Evolutionary conservation across 177 flowering plant genomes (phyloP), one percentile per base, ranked within the genome.

Genomic region (Vitis hybrid): DNA sequence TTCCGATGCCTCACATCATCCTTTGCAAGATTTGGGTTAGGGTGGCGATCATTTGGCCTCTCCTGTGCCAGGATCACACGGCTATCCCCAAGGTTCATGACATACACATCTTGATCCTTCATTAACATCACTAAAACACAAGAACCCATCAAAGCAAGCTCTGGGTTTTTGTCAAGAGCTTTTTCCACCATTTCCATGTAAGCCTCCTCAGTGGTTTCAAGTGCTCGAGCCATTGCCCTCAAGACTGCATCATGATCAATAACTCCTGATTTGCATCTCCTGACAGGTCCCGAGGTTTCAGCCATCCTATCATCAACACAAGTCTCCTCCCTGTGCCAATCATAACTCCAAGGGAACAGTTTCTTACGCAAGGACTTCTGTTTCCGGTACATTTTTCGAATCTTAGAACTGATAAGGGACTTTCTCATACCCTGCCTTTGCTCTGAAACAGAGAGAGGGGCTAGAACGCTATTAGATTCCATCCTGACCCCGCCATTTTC

Each of bases 61-160:
- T 86, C 85, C 72, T 86, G 90, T 62, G 90, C 90, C 71, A 89
- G 71, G 64, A 89, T 80, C 56, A 67, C 90, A 66, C 94, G 87
- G 68, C 92, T 89, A 72, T 88, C 94, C 51, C 91, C 93, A 62
- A 89, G 82, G 71, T 86, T 89, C 94, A 88, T 86, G 72, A 86
- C 87, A 77, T 89, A 89, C 14, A 89, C 92, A 79, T 89, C 92
- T 69, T 89, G 83, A 71, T 84, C 94, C 80, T 83, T 89, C 92
- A 89, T 89, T 72, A 89, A 74, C 91, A 89, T 85, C 30, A 85
- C 92, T 30, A 89, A 64, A 56, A 89, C 87, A 76, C 94, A 88
- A 4, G 94, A 86, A 52, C 94, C 94, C 94, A 90, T 90, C 71
- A 90, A 75, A 64, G 87, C 85, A 65, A 90, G 91, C 79, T 88